Conservation (phyloP, 805 yeast species). For the Priceomyces medius region DNA sequence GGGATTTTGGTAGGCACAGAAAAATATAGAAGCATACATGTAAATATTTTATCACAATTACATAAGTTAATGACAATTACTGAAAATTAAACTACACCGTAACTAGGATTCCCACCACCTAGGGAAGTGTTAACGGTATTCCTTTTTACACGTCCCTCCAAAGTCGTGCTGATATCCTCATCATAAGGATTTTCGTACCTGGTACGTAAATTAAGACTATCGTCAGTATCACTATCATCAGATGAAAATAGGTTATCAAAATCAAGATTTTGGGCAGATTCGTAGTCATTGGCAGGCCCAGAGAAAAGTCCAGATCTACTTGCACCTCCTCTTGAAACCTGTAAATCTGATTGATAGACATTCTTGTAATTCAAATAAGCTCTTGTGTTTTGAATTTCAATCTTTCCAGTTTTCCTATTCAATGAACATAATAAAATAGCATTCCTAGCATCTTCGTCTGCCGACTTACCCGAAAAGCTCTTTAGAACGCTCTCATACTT, state of each 20-base stretch:
- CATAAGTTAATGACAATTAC: not conserved
- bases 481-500: slow-evolving; percentile 8
- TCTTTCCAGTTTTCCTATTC: slow-evolving; percentile 34
- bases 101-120: slow-evolving; percentile 12
- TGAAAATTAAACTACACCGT: slow-evolving; percentile 5
- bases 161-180: slow-evolving; percentile 5
- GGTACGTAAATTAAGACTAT: slow-evolving; percentile 3
- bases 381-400: slow-evolving; percentile 35
- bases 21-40: not conserved
- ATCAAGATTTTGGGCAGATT: slow-evolving; percentile 1
- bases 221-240: slow-evolving; percentile 8
- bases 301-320: slow-evolving; percentile 1
- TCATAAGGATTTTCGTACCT: slow-evolving; percentile 9
- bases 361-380: slow-evolving; percentile 22
- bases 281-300: not conserved
- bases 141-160: slow-evolving; percentile 8
- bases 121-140: slow-evolving; percentile 2
- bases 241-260: slow-evolving; percentile 2
- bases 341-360: slow-evolving; percentile 8
- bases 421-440: slow-evolving; percentile 33
- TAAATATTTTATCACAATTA: not conserved
- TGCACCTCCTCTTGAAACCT: slow-evolving; percentile 2
- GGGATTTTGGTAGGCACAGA: slow-evolving; percentile 34
- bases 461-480: not conserved
- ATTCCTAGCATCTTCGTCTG: slow-evolving; percentile 6